Base-by-base conservation (phyloP, 1,139 yeast genomes). In the Diutina sp. region DNA sequence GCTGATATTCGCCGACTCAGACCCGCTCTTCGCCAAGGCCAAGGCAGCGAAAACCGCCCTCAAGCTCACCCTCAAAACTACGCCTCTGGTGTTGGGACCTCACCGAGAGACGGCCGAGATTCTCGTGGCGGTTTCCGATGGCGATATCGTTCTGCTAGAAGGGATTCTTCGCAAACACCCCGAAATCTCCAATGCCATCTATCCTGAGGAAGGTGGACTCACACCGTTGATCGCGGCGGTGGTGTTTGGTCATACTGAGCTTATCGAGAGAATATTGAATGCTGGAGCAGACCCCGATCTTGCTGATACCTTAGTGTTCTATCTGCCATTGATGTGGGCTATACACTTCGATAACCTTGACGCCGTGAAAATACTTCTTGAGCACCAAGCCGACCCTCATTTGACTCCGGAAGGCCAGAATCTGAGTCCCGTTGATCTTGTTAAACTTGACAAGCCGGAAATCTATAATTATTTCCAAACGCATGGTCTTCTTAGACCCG, bases 211-310 rank as follows among this genome's bases (percentile, higher is more conserved):
- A 6, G 65, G 67, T 41, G 87, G 87, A 0, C 69, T 76, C 3
- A 71, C 80, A 0, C 78, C 84, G 1, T 69, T 83, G 61, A 72
- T 81, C 0, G 80, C 74, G 63, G 80, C 85, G 12, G 72, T 82
- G 30, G 79, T 80, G 57, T 81, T 80, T 61, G 72, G 76, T 57
- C 72, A 81, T 53, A 59, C 62, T 6, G 74, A 69, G 6, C 67
- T 78, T 29, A 77, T 73, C 1, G 85, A 82, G 56, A 61, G 76
- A 3, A 66, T 84, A 44, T 63, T 77, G 45, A 56, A 61, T 48
- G 70, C 69, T 57, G 61, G 64, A 7, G 77, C 72, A 1, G 78
- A 76, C 59, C 77, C 77, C 1, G 79, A 76, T 59, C 55, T 65
- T 29, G 58, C 62, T 45, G 81, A 77, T 59, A 66, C 74, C 1